Evolutionary conservation across 2,329 filamentous ascomycete species (phyloP).

Genomic region (Rhexocercosporidium sp.): DNA sequence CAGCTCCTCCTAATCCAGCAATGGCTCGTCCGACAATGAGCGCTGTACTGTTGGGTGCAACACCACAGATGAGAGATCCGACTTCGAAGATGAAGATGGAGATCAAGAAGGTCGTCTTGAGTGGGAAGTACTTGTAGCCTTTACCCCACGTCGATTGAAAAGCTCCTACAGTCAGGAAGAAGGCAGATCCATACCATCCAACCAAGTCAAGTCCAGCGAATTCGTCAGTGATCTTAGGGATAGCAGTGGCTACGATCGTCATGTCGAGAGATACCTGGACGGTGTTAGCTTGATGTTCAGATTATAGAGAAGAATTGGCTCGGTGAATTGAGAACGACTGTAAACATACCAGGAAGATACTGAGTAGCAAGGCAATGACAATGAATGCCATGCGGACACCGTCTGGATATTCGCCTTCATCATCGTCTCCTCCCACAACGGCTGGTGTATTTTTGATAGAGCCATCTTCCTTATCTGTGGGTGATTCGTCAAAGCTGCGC

Average conservation of each 20-base stretch:
- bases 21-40: constrained; percentile 45
- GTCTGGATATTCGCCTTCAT: constrained; percentile 38
- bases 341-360: constrained; percentile 50
- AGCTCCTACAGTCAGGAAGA: constrained; percentile 53
- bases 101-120: constrained; percentile 42
- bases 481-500: constrained; percentile 15
- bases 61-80: constrained; percentile 46
- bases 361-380: constrained; percentile 52
- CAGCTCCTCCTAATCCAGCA: constrained; percentile 43
- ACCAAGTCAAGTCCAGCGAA: constrained; percentile 54
- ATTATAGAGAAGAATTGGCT: background rate
- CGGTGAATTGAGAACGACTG: background rate
- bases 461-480: constrained; percentile 30
- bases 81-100: constrained; percentile 46
- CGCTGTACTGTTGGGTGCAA: constrained; percentile 43
- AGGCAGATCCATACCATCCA: constrained; percentile 64
- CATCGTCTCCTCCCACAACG: constrained; percentile 15
- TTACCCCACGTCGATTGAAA: constrained; percentile 43
- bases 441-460: constrained; percentile 19
- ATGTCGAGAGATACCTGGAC: constrained; percentile 44
- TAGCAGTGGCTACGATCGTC: constrained; percentile 63
- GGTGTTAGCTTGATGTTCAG: constrained; percentile 13
- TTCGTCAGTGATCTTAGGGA: constrained; percentile 59
- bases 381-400: constrained; percentile 45
- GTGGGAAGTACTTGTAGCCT: constrained; percentile 42